These are phyloP conservation scores for Saturnispora kantuleensis DNA, from an alignment of 805 yeast species.

Conservation along the genomic window DNA sequence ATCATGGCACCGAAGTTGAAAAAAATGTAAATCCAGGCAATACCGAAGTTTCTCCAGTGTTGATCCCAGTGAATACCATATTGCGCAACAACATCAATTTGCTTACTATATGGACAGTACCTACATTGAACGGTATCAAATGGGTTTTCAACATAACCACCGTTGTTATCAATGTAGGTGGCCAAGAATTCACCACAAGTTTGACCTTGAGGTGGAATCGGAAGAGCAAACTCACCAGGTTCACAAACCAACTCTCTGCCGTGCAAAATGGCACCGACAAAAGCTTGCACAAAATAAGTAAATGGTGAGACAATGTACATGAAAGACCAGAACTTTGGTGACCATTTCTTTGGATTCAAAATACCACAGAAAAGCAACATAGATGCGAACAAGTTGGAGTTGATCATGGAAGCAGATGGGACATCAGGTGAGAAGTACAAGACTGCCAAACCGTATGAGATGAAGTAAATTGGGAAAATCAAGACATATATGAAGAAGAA, in stretches of 20 bases:
- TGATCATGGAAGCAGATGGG: constrained; percentile 54
- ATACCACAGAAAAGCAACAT: constrained; percentile 61
- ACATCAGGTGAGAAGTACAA: constrained; percentile 55
- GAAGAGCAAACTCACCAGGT: constrained; percentile 35
- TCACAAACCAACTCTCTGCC: constrained; percentile 40
- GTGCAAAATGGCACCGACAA: constrained; percentile 41
- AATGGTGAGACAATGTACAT: constrained; percentile 66
- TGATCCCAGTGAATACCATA: constrained; percentile 35
- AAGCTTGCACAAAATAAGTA: constrained; percentile 57
- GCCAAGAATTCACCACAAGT: constrained; percentile 52
- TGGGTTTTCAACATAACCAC: constrained; percentile 53
- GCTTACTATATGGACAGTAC: constrained; percentile 36
- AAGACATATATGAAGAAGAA: constrained; percentile 28
- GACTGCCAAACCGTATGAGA: constrained; percentile 45
- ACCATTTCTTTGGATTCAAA: constrained; percentile 41
- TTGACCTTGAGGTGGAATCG: constrained; percentile 52
- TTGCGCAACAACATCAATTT: constrained; percentile 35
- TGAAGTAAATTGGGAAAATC: constrained; percentile 37
- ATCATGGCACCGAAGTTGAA: constrained; percentile 42
- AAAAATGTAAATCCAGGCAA: constrained; percentile 44
- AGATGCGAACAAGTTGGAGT: constrained; percentile 47
- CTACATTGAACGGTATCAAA: constrained; percentile 37
- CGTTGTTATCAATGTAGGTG: constrained; percentile 29
- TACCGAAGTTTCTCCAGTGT: constrained; percentile 61
- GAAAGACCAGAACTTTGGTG: constrained; percentile 78